A percentile compares a stretch with the other conserved stretches of the same genome.
phyloP scores from a whole-genome alignment of 202 grass and related monocot species.

The Eragrostis tef region DNA sequence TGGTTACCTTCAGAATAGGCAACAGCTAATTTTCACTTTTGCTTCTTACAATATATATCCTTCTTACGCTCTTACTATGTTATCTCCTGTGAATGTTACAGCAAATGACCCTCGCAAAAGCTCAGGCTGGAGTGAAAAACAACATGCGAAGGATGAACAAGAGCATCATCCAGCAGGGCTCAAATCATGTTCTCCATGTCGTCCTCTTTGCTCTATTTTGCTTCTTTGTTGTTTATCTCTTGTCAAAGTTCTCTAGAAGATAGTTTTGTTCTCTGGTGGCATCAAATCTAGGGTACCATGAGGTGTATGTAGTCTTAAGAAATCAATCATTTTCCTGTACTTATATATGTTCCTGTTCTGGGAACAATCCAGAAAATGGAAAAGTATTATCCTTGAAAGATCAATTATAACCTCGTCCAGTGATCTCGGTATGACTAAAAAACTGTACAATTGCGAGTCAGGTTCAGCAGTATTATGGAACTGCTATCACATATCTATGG shows the following conservation, averaged over 20 bases:
- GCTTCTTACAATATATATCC: background rate
- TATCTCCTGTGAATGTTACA: conserved; percentile 42
- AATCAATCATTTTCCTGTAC: background rate
- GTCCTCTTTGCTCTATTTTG: conserved; percentile 72
- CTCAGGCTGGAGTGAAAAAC: conserved; percentile 79
- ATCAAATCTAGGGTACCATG: conserved; percentile 30
- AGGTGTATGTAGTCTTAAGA: conserved; percentile 40
- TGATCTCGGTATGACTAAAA: background rate
- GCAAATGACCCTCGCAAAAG: conserved; percentile 80
- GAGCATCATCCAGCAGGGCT: conserved; percentile 76
- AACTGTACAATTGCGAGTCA: background rate
- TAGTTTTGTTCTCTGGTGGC: conserved; percentile 33
- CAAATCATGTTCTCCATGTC: conserved; percentile 73
- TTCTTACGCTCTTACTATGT: conserved; percentile 26
- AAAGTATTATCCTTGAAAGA: background rate
- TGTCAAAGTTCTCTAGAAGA: conserved; percentile 76
- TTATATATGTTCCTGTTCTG: background rate
- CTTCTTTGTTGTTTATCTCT: conserved; percentile 77
- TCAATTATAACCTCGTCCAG: background rate
- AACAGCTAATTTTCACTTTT: background rate
- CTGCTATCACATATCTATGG: too few species aligned
- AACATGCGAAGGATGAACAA: conserved; percentile 84
- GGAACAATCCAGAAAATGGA: background rate
- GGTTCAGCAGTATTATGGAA: background rate
- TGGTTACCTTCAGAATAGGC: background rate